Evolutionary conservation across 495 filamentous ascomycete genomes (phyloP).

Genomic region (Lepraria neglecta): DNA sequence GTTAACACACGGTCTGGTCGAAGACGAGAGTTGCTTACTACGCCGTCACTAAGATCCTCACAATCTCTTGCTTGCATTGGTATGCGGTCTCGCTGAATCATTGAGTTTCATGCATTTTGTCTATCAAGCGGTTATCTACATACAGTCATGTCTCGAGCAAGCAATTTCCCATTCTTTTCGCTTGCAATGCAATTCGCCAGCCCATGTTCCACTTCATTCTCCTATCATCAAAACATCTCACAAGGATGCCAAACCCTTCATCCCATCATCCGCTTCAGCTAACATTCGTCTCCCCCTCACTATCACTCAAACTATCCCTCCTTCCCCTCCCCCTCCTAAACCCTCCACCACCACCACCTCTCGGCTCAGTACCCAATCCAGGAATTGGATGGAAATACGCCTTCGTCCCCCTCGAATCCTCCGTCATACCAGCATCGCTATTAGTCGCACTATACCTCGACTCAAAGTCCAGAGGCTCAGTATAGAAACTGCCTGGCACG

Average conservation of each 20-base stretch:
- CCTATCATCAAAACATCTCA: not conserved
- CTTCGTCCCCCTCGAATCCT: slow-evolving; percentile 66
- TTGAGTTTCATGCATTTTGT: not conserved
- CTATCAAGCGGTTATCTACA: not conserved
- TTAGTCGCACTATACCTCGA: slow-evolving; percentile 37
- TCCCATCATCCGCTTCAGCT: not conserved
- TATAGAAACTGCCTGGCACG: slow-evolving; percentile 45
- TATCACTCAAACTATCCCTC: slow-evolving; percentile 52
- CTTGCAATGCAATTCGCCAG: not conserved
- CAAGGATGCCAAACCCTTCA: not conserved
- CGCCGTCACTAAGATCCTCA: too few relatives aligned
- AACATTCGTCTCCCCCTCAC: slow-evolving; percentile 33
- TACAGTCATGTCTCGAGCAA: not conserved
- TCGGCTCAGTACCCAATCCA: slow-evolving; percentile 51
- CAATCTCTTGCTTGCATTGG: not conserved
- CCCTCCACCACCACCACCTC: slow-evolving; percentile 37
- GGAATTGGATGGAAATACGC: slow-evolving; percentile 75
- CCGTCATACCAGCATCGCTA: slow-evolving; percentile 43
- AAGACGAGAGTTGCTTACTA: too few relatives aligned
- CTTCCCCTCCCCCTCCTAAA: slow-evolving; percentile 43
- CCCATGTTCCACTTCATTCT: not conserved
- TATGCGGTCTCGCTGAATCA: not conserved
- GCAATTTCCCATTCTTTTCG: not conserved
- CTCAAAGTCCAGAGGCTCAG: slow-evolving; percentile 47
- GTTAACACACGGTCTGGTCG: too few relatives aligned